Evolutionary conservation across 2,329 filamentous ascomycete species (phyloP).

Genomic region (Orbilia javanica): DNA sequence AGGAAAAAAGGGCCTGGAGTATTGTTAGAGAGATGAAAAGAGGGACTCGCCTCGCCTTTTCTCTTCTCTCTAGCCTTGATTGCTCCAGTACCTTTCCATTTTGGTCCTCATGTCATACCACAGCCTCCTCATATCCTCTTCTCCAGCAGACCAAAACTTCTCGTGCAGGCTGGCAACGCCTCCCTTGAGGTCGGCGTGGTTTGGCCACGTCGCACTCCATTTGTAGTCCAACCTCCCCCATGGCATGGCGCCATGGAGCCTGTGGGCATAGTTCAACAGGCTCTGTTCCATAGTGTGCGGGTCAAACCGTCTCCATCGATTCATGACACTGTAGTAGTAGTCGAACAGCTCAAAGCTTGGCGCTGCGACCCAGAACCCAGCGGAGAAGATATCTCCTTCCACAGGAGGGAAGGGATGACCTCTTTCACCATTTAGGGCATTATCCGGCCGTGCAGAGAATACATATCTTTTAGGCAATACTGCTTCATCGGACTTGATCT

Average conservation of each 20-base stretch:
- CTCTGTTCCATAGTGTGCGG: constrained; percentile 66
- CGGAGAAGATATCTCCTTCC: constrained; percentile 64
- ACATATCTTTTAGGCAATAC: constrained; percentile 64
- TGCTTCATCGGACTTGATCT: constrained; percentile 63
- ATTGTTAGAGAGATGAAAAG: not conserved
- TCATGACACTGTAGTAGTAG: constrained; percentile 65
- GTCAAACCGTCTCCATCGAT: constrained; percentile 65
- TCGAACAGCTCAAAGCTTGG: constrained; percentile 65
- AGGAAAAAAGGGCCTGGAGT: too few relatives aligned
- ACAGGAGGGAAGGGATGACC: constrained; percentile 65
- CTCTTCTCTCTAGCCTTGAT: constrained; percentile 28
- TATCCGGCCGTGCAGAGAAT: constrained; percentile 64
- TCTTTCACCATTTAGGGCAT: constrained; percentile 63
- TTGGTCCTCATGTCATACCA: constrained; percentile 42
- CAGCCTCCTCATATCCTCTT: constrained; percentile 59
- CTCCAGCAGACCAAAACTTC: constrained; percentile 64
- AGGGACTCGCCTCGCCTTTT: not conserved
- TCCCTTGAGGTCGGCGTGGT: constrained; percentile 63
- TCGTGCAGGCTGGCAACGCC: constrained; percentile 65
- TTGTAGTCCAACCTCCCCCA: constrained; percentile 65
- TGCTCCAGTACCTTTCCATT: constrained; percentile 56
- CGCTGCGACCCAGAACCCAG: constrained; percentile 66
- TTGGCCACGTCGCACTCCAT: constrained; percentile 66
- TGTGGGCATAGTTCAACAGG: constrained; percentile 67
- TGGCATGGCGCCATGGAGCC: constrained; percentile 66